Base-by-base conservation (phyloP, 2,329 filamentous ascomycete genomes). In the Fusarium verrucosum region DNA sequence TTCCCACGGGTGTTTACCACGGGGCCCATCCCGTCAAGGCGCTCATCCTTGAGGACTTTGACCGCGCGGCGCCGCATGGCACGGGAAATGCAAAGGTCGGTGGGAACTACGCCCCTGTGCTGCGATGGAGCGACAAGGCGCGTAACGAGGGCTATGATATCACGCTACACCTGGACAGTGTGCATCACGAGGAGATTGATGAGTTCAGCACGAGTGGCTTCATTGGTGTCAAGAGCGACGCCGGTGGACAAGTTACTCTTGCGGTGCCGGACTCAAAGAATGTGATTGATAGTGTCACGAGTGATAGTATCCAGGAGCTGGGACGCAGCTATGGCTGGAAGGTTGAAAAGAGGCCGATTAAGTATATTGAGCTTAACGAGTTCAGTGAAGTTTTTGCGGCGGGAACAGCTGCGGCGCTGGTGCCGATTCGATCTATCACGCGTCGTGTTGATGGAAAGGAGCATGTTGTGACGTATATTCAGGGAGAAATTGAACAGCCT, bases 161-260 rank as follows among this genome's bases (percentile, higher is more conserved):
- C 73, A 98, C 94, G 3, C 82, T 98, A 72, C 94, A 98, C 76
- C 81, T 98, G 51, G 95, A 98, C 79, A 95, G 91, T 76, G 88
- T 89, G 73, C 91, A 87, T 10, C 86, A 94, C 70, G 89, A 87
- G 58, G 92, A 96, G 76, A 87, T 99, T 62, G 94, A 99, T 73
- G 94, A 99, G 83, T 99, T 98, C 75, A 95, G 91, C 68, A 98
- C 95, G 0, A 94, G 90, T 64, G 94, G 92, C 1, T 98, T 99
- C 77, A 90, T 98, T 65, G 95, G 93, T 5, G 90, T 92, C 7
- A 82, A 85, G 67, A 83, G 84, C 52, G 43, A 87, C 38, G n/a
- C n/a, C n/a, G 85, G 83, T 5, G 82, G 83, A 6, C 78, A 85
- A 26, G 81, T 90, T 11, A 94, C 90, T 9, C 81, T 98, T 4